Evolutionary conservation across 352 stramenopile species (phyloP).

Genomic region (Globisporangium splendens): DNA sequence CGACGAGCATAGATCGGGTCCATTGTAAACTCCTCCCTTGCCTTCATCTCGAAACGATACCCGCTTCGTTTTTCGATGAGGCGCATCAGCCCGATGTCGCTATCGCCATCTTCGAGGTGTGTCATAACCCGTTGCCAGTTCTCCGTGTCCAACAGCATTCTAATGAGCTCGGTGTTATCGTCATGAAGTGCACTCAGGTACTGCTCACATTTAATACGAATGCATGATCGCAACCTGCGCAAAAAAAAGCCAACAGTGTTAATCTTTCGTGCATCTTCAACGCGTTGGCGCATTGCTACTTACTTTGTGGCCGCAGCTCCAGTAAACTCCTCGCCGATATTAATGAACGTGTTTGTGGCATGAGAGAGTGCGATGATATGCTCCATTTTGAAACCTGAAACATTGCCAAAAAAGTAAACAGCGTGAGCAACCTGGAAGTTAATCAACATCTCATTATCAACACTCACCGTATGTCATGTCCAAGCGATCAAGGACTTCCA

Average conservation of each 20-base stretch:
- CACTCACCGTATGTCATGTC: constrained; percentile 66
- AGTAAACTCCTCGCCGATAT: constrained; percentile 86
- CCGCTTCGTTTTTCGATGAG: constrained; percentile 80
- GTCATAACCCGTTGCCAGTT: constrained; percentile 76
- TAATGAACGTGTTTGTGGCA: constrained; percentile 67
- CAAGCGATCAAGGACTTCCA: constrained; percentile 69
- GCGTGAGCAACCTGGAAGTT: constrained; percentile 6
- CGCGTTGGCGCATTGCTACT: constrained; percentile 8
- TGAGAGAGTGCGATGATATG: constrained; percentile 83
- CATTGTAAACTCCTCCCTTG: constrained; percentile 31
- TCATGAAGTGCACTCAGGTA: constrained; percentile 78
- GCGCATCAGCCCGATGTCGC: constrained; percentile 42
- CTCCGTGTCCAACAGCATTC: constrained; percentile 84
- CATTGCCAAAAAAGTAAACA: constrained; percentile 5
- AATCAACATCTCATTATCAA: too few relatives aligned
- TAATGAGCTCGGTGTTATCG: constrained; percentile 76
- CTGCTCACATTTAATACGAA: constrained; percentile 79
- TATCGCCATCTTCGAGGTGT: constrained; percentile 39
- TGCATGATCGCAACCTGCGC: constrained; percentile 50
- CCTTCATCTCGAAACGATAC: constrained; percentile 56
- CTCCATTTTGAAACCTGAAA: constrained; percentile 80
- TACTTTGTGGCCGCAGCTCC: constrained; percentile 65
- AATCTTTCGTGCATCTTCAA: neutral
- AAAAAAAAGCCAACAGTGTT: neutral
- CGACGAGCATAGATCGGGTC: constrained; percentile 65